Conservation (phyloP, 371 early-diverging fungal species). For the Basidiobolus meristosporus region DNA sequence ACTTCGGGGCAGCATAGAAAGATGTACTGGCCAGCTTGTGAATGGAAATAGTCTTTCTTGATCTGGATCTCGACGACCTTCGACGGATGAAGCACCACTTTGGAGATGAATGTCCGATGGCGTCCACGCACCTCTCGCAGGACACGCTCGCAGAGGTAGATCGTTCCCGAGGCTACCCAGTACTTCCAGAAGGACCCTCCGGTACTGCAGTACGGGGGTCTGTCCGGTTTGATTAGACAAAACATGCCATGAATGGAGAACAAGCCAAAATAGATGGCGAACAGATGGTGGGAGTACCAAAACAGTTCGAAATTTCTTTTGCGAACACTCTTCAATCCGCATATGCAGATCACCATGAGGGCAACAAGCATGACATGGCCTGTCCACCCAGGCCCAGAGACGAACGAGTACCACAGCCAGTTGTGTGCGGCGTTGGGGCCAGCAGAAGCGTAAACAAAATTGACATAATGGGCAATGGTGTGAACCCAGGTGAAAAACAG, state of each 20-base stretch:
- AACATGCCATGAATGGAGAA: conserved; percentile 68
- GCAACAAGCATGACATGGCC: conserved; percentile 54
- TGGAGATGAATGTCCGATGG: conserved; percentile 36
- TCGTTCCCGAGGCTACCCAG: conserved; percentile 41
- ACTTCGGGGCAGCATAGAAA: conserved; percentile 42
- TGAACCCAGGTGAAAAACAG: conserved; percentile 54
- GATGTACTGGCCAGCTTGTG: conserved; percentile 49
- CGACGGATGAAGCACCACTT: conserved; percentile 40
- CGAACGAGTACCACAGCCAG: conserved; percentile 16
- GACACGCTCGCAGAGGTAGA: conserved; percentile 52
- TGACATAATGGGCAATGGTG: conserved; percentile 49
- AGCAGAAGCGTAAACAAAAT: conserved; percentile 27
- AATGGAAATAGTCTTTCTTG: conserved; percentile 28
- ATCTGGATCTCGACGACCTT: conserved; percentile 52
- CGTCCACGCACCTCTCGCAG: conserved; percentile 53
- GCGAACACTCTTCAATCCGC: conserved; percentile 34
- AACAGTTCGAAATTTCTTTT: conserved; percentile 54
- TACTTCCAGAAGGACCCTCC: conserved; percentile 67
- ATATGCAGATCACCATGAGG: conserved; percentile 46
- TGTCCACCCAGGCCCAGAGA: conserved; percentile 54
- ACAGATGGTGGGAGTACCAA: conserved; percentile 74
- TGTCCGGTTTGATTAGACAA: conserved; percentile 61
- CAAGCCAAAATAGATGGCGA: conserved; percentile 56
- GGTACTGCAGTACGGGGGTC: conserved; percentile 36
- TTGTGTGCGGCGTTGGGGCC: conserved; percentile 6